Conservation (phyloP, 192 early-diverging fungal species). For the Rhizophagus clarus region DNA sequence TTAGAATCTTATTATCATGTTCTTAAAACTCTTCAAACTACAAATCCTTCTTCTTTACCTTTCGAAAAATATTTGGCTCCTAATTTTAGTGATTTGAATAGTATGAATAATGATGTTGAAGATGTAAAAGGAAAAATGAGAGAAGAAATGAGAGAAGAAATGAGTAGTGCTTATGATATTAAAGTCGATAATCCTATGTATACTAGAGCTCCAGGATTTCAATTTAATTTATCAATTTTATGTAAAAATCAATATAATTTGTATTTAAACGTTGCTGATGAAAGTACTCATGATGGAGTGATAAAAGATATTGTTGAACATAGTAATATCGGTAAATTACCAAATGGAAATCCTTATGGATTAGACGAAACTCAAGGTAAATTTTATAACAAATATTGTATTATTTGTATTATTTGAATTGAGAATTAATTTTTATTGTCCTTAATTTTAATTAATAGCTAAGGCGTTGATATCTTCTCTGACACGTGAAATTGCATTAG, state of each 20-base stretch:
- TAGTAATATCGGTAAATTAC: not conserved
- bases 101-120: too few species aligned
- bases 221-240: not conserved
- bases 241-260: not conserved
- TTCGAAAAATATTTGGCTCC: constrained; percentile 44
- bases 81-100: not conserved
- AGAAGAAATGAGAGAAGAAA: too few species aligned
- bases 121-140: too few species aligned
- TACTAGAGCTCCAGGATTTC: constrained; percentile 21
- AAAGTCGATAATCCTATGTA: constrained; percentile 3
- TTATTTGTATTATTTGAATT: too few species aligned
- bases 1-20: constrained; percentile 41
- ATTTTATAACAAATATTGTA: too few species aligned
- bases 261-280: not conserved
- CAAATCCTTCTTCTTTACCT: constrained; percentile 37
- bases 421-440: too few species aligned
- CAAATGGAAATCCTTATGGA: too few species aligned
- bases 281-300: not conserved
- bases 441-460: not conserved
- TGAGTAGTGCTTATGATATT: not conserved
- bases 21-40: constrained; percentile 39
- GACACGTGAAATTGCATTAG: constrained; percentile 50
- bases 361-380: not conserved
- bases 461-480: constrained; percentile 50
- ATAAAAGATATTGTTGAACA: not conserved